Base-by-base conservation (phyloP, 164 flowering plant genomes). In the Platanus orientalis region DNA sequence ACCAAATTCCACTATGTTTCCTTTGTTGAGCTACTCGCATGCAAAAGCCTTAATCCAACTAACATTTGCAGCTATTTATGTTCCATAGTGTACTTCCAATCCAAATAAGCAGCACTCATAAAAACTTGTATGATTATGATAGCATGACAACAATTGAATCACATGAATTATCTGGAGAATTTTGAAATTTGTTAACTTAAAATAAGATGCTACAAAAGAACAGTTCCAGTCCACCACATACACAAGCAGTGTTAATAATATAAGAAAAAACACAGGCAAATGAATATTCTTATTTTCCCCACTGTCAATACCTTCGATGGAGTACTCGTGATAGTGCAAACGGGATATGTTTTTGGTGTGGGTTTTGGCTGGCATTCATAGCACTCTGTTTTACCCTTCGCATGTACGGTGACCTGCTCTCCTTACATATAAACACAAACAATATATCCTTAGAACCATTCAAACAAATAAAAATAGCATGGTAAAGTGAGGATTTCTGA, bases 271-370 rank as follows among this genome's bases (percentile, higher is more conserved):
- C 51, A 4, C 55, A 67, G 26, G 1, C 36, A n/a, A 39, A 26
- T 20, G 21, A 56, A 34, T 56, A 20, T 50, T 27, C 23, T 53
- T 28, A 27, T 57, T 59, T 39, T 57, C 47, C 54, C 42, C 49
- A 60, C 23, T n/a, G 17, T 0, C 12, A 36, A 24, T 77, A 95
- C 99, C 97, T 95, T 95, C 48, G 97, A 86, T 14, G 99, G 97
- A 71, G 99, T 95, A 74, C 92, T 95, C 21, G 99, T 95, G 66
- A 95, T 95, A 21, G 99, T 95, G 80, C 99, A 95, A 32, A 95
- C 99, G 45, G 99, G 99, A 71, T 92, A 95, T 39, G 92, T 79
- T 70, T 92, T 95, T 47, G 99, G 99, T 39, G 94, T 81, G 20
- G 94, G 96, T 73, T 92, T 95, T 55, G 96, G 89, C 62, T 92